Evolutionary conservation across 2,329 filamentous ascomycete genomes (phyloP), one percentile per base, ranked within the genome.

Genomic region (Monosporascus sp.): DNA sequence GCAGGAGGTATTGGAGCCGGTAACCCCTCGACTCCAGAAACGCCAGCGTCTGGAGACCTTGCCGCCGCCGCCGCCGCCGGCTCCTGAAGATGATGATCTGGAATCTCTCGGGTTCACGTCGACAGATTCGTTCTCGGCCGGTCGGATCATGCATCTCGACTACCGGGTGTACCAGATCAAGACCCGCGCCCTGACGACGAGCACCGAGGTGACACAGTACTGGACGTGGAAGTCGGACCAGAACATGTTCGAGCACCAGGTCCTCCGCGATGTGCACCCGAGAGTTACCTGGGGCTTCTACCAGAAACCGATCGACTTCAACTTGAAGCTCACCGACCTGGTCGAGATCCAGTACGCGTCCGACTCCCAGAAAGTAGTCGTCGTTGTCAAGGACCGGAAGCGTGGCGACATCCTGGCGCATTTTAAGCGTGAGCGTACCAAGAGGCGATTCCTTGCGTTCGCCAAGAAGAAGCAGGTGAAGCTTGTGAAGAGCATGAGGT

Each of bases 151-250:
- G 24, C 65, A 69, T 14, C 69, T 72, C 9, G 80, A 83, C 63
- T 83, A 76, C 70, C 74, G 77, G 17, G 62, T 83, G 14, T 68
- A 75, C 46, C 77, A 80, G 57, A 73, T 83, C 59, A 81, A 80
- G 67, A 77, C 76, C 3, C 66, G 69, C 15, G 57, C 69, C 11
- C 70, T 75, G 49, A 76, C 78, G 1, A 79, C 74, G 22, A 76
- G 75, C 50, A 65, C 69, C 2, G 60, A 70, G 14, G 75, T 79
- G 5, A 81, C 77, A 14, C 80, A 83, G 61, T 82, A 82, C 66
- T 80, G 78, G 78, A 77, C 78, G 49, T 82, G 75, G 74, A 65
- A 71, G 31, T 61, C 62, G 7, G 68, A 70, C 15, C 69, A 69
- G 50, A 60, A 64, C 22, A 59, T 69, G 48, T 78, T 82, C 50